These are phyloP conservation scores for Drechslerella coelobrocha DNA, from an alignment of 2,329 filamentous ascomycete species.

Conservation along the genomic window DNA sequence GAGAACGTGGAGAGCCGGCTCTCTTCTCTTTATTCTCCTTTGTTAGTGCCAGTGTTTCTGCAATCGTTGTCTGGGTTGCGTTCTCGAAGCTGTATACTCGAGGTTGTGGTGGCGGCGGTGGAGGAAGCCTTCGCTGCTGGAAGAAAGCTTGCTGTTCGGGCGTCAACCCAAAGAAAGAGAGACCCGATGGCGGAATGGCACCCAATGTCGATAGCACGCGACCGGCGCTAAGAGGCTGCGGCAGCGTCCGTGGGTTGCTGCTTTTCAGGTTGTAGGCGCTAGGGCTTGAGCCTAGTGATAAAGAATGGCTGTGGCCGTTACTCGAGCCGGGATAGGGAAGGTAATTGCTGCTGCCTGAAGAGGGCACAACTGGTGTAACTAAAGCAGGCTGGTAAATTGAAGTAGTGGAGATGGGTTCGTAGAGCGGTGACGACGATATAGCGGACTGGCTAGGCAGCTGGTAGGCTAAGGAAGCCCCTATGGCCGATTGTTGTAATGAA, in stretches of 20 bases:
- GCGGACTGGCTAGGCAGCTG: slow-evolving; percentile 31
- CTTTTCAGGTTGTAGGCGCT: slow-evolving; percentile 29
- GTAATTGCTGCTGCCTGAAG: slow-evolving; percentile 26
- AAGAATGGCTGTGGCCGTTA: slow-evolving; percentile 24
- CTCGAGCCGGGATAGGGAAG: slow-evolving; percentile 8
- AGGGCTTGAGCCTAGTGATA: slow-evolving; percentile 19
- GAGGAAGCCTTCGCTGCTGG: slow-evolving; percentile 37
- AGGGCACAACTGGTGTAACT: slow-evolving; percentile 39
- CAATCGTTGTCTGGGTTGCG: slow-evolving; percentile 43
- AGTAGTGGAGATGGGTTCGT: slow-evolving; percentile 33
- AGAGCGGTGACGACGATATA: slow-evolving; percentile 15
- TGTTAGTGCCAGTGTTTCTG: slow-evolving; percentile 23
- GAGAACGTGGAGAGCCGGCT: slow-evolving; percentile 21
- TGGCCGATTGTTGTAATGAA: slow-evolving; percentile 23
- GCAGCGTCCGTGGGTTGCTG: slow-evolving; percentile 28
- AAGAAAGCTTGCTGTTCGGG: slow-evolving; percentile 44
- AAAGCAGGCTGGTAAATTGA: slow-evolving; percentile 38
- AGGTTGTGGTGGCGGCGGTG: slow-evolving; percentile 44
- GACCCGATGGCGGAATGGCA: slow-evolving; percentile 40
- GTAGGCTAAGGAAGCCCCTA: slow-evolving; percentile 23
- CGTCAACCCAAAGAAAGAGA: slow-evolving; percentile 44
- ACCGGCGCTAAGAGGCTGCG: slow-evolving; percentile 40
- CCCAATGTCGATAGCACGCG: slow-evolving; percentile 39
- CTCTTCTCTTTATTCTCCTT: slow-evolving; percentile 40
- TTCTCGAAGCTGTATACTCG: slow-evolving; percentile 46